Evolutionary conservation across 1,284 basidiomycete species (phyloP).

Genomic region (Tylopilus sp.): DNA sequence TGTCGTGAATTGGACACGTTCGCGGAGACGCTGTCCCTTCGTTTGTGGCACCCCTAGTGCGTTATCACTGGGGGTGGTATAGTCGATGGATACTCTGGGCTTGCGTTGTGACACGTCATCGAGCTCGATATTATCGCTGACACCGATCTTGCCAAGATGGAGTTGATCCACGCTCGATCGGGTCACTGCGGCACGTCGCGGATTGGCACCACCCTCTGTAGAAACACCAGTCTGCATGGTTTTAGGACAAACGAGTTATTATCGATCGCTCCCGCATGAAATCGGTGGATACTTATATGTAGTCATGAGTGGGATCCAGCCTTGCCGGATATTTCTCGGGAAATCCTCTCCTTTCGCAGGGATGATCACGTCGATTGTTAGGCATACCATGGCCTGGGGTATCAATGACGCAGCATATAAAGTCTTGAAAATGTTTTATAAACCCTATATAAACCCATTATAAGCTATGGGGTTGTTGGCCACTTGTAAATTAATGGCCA

Average conservation of each 20-base stretch:
- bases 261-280: not conserved
- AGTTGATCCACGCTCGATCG: constrained; percentile 13
- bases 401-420: too few species aligned
- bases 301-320: not conserved
- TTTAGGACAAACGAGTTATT: not conserved
- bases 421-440: too few species aligned
- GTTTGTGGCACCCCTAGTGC: constrained; percentile 15
- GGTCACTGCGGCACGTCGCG: constrained; percentile 11
- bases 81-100: not conserved
- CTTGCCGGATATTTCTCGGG: too few species aligned
- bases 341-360: too few species aligned
- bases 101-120: constrained; percentile 12
- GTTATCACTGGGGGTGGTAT: not conserved
- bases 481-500: too few species aligned
- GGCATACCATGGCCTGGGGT: too few species aligned
- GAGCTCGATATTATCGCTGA: constrained; percentile 19
- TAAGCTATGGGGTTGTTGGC: too few species aligned
- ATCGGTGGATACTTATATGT: constrained; percentile 20
- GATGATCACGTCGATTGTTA: too few species aligned
- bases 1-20: constrained; percentile 38
- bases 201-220: constrained; percentile 15
- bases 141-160: not conserved
- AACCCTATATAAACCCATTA: too few species aligned
- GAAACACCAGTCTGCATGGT: constrained; percentile 23
- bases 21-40: constrained; percentile 33